Evolutionary conservation across 2,329 filamentous ascomycete species (phyloP), one percentile per base, ranked within the genome.

Genomic region (Monosporascus sp.): DNA sequence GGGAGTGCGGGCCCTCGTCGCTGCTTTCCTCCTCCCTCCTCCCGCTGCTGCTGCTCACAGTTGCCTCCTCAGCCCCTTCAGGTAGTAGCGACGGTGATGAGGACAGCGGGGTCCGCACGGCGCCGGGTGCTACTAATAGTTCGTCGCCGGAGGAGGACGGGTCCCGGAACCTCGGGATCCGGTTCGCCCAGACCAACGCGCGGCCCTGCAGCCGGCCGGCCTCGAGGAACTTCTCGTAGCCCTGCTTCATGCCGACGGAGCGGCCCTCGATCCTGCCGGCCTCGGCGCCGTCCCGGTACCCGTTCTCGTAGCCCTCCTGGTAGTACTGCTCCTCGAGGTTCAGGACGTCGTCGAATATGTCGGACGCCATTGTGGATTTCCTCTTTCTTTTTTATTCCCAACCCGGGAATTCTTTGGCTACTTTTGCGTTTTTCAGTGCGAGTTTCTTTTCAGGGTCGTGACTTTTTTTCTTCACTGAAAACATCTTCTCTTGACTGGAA

Each of bases 181-280:
- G 79, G 55, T 89, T 88, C 14, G 85, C 84, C 92, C 93, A 97
- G n/a, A 97, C 78, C 24, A 88, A 73, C 15, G 90, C 84, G 63
- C 84, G 86, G 45, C 90, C 89, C 62, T 93, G 87, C 35, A 97
- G 72, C 54, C 80, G 79, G 2, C 93, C 93, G 68, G 90, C 82
- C 57, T 90, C 86, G 43, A 88, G 67, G 65, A 95, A 97, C 72
- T 96, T 97, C 63, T 96, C 90, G 63, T 94, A 97, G 0, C 92
- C 93, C 59, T 92, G 94, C 68, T 95, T 88, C 43, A 97, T 82
- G 1, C 93, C 94, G 66, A 97, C 90, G 20, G 90, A 83, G 49
- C 91, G 88, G 55, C 94, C 94, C 77, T 99, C 94, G 58, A 90
- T 84, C 53, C 86, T 85, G 39, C 94, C 94, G 35, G 89, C 87